Percentiles rank a stretch among this genome's conserved stretches.
Conservation (phyloP, 140 eudicot genomes). For the Senecio squalidus region DNA sequence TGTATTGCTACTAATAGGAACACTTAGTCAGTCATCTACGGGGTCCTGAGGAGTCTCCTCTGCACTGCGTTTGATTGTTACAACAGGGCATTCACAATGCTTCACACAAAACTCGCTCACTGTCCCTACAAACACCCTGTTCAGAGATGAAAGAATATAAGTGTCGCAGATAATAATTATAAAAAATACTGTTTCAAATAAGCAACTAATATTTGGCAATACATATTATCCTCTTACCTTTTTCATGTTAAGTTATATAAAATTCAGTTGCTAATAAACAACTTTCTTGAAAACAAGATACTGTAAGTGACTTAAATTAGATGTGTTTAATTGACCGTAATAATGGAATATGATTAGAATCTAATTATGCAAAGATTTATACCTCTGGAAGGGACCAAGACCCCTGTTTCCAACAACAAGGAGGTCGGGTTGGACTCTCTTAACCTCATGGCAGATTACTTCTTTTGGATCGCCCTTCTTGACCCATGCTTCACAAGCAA, state of each 20-base stretch:
- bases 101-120: constrained; percentile 92
- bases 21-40: constrained; percentile 49
- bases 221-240: background rate
- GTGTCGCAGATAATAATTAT: background rate
- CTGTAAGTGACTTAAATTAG: background rate
- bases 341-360: background rate
- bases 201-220: background rate
- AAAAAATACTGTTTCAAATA: too few relatives aligned
- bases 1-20: background rate
- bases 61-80: constrained; percentile 69
- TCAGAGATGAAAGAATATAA: constrained; percentile 6
- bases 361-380: constrained; percentile 1
- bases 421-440: constrained; percentile 73
- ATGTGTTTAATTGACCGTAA: too few relatives aligned
- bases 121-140: constrained; percentile 96
- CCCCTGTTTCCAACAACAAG: constrained; percentile 94
- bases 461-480: constrained; percentile 88
- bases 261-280: background rate
- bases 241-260: background rate
- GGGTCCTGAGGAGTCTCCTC: constrained; percentile 79
- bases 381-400: constrained; percentile 97
- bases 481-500: constrained; percentile 94
- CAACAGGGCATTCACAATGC: constrained; percentile 97
- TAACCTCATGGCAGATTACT: constrained; percentile 78
- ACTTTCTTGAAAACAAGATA: background rate